Evolutionary conservation across 139 green algal species (phyloP), one percentile per base, ranked within the genome.

Genomic region (Coelastrella sp.): DNA sequence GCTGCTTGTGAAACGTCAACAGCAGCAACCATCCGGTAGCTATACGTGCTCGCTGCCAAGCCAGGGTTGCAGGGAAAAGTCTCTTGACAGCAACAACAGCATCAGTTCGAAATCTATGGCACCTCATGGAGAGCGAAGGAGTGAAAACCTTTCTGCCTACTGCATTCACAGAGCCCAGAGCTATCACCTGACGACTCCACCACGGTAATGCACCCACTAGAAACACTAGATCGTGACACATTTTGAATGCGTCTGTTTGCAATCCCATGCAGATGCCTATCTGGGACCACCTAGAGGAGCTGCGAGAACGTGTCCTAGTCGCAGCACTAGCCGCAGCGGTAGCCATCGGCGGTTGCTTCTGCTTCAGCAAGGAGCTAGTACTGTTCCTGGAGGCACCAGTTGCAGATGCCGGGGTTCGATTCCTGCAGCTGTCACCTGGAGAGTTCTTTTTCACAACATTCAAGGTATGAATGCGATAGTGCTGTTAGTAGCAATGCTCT

Each of bases 361-460:
- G 81, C 73, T 98, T 96, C 92, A 93, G 80, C 88, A 96, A 95
- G 73, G 96, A 99, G 60, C 94, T 99, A 22, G 95, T 99, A 13
- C 91, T 98, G 13, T 99, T 99, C 83, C 93, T 99, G 84, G 98
- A 99, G 92, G 96, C 96, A 6, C 98, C 98, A 0, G 98, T 99
- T 57, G 96, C 95, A 13, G 92, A 95, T 19, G 90, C 98, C 22
- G 98, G 98, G 11, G 98, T 99, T 56, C 94, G 96, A 54, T 99
- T 99, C 94, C 94, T 99, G 91, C 98, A 99, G 93, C 96, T 99
- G 5, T 99, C 96, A 5, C 98, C 98, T 8, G 98, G 98, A 17
- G 98, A 99, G 91, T 99, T 98, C 91, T 99, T 99, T 94, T 99
- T 99, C 95, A 99, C 98, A n/a, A 99, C 98, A 0, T 92, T 99